Evolutionary conservation across 257 asterid species (phyloP).

Genomic region (Ilex aquifolium): DNA sequence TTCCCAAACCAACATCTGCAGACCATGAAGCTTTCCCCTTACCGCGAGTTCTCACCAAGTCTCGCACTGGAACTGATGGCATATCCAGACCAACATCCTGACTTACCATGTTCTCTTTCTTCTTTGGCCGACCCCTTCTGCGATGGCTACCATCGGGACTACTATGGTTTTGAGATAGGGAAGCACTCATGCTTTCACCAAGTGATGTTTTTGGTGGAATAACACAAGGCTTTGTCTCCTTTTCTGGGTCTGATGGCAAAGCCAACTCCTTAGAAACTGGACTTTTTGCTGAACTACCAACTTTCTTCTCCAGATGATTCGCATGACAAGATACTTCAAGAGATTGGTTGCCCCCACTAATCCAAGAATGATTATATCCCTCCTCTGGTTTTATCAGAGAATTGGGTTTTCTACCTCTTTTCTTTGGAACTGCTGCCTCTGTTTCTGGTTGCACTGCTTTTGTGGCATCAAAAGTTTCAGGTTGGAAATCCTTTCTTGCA

Average conservation of each 20-base stretch:
- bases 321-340: slow-evolving; percentile 25
- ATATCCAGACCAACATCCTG: neutral
- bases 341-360: slow-evolving; percentile 15
- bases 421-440: neutral
- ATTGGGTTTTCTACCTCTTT: too few relatives aligned
- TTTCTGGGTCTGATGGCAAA: slow-evolving; percentile 22
- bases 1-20: neutral
- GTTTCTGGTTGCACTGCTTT: slow-evolving; percentile 3
- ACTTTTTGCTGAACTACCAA: slow-evolving; percentile 5
- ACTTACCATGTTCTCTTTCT: slow-evolving; percentile 14
- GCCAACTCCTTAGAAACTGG: slow-evolving; percentile 16
- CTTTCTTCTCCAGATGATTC: slow-evolving; percentile 15
- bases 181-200: neutral
- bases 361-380: slow-evolving; percentile 19
- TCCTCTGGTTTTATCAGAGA: neutral
- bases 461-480: neutral
- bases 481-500: neutral
- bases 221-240: slow-evolving; percentile 13
- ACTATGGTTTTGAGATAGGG: slow-evolving; percentile 6
- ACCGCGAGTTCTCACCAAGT: neutral
- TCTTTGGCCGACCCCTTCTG: slow-evolving; percentile 31
- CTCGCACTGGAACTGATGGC: neutral
- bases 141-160: slow-evolving; percentile 17
- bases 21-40: neutral
- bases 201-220: slow-evolving; percentile 13